These are phyloP conservation scores for Puya raimondii DNA, from an alignment of 176 grass and related monocot genomes.

Conservation along the genomic window DNA sequence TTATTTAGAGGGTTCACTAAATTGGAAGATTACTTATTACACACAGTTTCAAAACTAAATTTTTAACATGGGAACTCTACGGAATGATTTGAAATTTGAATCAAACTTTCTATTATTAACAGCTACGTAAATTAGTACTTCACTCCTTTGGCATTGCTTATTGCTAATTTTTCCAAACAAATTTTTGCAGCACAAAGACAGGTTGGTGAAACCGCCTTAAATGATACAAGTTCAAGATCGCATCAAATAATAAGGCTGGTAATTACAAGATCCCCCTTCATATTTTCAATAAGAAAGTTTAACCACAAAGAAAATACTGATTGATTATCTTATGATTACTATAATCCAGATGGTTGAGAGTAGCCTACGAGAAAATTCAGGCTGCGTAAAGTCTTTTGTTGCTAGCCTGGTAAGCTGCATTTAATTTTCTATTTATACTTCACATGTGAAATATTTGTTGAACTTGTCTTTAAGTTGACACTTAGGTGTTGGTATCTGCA, in stretches of 20 bases:
- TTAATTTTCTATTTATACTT: neutral
- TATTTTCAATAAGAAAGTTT: neutral
- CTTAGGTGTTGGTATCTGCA: conserved; percentile 28
- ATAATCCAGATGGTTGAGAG: conserved; percentile 64
- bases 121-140: neutral
- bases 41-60: no score
- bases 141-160: conserved; percentile 3
- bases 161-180: neutral
- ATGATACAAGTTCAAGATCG: conserved; percentile 91
- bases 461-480: conserved; percentile 23
- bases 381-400: conserved; percentile 92
- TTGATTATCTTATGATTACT: conserved; percentile 21
- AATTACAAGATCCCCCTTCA: conserved; percentile 5
- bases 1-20: no score
- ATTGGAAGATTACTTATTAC: no score
- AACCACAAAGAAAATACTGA: conserved; percentile 18
- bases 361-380: conserved; percentile 66
- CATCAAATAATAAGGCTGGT: conserved; percentile 99
- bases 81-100: no score
- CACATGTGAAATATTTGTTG: neutral
- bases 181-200: conserved; percentile 86
- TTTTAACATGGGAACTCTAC: no score
- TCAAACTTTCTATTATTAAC: no score
- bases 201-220: conserved; percentile 91
- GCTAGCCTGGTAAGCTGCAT: conserved; percentile 64